These are phyloP conservation scores for Trametes maxima DNA, from an alignment of 768 basidiomycete species.

Conservation along the genomic window DNA sequence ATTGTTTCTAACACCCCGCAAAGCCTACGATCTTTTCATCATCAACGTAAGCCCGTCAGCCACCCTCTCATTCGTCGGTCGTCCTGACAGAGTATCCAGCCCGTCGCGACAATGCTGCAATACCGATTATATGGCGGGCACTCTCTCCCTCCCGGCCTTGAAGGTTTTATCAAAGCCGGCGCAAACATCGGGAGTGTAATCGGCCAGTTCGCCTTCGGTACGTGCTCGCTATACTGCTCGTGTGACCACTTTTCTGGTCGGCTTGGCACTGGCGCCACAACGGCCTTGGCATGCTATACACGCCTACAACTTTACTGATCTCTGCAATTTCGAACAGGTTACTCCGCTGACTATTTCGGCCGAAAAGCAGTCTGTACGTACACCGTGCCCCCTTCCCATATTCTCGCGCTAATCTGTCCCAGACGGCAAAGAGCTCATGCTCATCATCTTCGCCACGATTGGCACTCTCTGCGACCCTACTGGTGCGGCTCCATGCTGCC, in stretches of 20 bases:
- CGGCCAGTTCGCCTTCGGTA: constrained; percentile 67
- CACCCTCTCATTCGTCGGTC: background rate
- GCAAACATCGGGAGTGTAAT: constrained; percentile 77
- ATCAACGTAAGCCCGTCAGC: constrained; percentile 53
- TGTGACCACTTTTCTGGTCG: constrained; percentile 4
- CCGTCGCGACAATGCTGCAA: constrained; percentile 68
- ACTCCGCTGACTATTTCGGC: constrained; percentile 65
- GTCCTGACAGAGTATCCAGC: constrained; percentile 38
- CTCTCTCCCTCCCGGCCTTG: constrained; percentile 52
- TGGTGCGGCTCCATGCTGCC: constrained; percentile 31
- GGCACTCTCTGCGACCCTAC: constrained; percentile 68
- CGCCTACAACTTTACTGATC: background rate
- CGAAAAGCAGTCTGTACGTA: constrained; percentile 65
- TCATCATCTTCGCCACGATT: constrained; percentile 80
- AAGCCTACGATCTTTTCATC: constrained; percentile 72
- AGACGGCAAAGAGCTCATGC: constrained; percentile 80
- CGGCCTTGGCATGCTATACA: no score
- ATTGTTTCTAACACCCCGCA: background rate
- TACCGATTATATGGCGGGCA: constrained; percentile 59
- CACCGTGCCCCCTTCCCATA: background rate
- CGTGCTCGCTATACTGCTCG: constrained; percentile 4
- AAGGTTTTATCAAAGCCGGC: constrained; percentile 65
- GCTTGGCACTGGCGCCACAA: background rate
- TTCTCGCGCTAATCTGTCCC: constrained; percentile 10
- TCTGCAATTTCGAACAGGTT: constrained; percentile 42